Percentiles rank a stretch among this genome's conserved stretches.
These are phyloP conservation scores for Neurospora sp. DNA, from an alignment of 495 filamentous ascomycete genomes.

Conservation along the genomic window DNA sequence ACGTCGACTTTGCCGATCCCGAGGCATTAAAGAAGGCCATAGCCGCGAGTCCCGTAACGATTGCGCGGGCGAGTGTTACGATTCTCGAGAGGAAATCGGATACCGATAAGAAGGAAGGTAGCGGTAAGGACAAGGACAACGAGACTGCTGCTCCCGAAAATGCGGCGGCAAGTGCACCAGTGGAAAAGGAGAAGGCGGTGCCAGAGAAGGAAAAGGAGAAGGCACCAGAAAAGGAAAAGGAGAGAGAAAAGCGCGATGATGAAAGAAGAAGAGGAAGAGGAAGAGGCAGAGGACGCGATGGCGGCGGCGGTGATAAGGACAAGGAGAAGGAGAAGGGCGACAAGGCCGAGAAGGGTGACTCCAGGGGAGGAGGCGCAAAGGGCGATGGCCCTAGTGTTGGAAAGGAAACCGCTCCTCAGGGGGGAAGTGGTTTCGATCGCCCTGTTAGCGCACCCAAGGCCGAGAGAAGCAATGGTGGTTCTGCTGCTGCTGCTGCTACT, in stretches of 20 bases:
- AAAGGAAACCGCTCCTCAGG: not conserved
- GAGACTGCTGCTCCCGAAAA: not conserved
- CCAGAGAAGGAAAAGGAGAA: constrained; percentile 4
- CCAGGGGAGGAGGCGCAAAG: constrained; percentile 3
- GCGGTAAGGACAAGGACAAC: constrained; percentile 1
- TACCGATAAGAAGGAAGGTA: constrained; percentile 17
- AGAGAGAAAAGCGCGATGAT: constrained; percentile 3
- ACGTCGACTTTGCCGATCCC: constrained; percentile 70
- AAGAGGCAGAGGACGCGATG: constrained; percentile 10
- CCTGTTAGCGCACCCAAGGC: not conserved
- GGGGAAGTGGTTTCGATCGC: not conserved
- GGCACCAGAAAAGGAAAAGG: constrained; percentile 4
- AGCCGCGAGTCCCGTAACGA: constrained; percentile 63
- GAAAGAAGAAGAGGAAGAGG: constrained; percentile 12
- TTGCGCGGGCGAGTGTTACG: constrained; percentile 77
- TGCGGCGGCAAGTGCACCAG: not conserved
- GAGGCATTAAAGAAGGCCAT: constrained; percentile 67
- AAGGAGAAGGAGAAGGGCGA: constrained; percentile 6
- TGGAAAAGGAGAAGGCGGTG: not conserved
- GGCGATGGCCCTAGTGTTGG: not conserved
- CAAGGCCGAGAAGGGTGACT: constrained; percentile 4
- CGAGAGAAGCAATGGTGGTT: not conserved
- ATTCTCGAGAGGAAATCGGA: constrained; percentile 71
- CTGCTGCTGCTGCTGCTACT: not conserved
- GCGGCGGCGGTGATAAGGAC: constrained; percentile 5